Conservation (phyloP, 768 basidiomycete genomes). For the Trametes elegans region DNA sequence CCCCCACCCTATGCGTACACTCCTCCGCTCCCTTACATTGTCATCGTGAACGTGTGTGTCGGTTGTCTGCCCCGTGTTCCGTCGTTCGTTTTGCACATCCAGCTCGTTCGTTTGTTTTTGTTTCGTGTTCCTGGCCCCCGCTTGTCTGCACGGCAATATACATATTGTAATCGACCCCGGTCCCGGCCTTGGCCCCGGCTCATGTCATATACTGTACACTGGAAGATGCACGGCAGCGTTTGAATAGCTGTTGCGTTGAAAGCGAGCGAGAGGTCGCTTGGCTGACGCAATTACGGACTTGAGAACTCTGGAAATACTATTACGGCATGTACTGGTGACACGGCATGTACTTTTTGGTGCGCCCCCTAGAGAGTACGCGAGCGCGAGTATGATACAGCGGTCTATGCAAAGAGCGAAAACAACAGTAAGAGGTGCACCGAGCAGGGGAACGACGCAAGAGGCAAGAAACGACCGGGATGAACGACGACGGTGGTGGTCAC, state of each 20-base stretch:
- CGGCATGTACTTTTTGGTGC: slow-evolving; percentile 10
- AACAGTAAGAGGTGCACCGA: not conserved
- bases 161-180: slow-evolving; percentile 10
- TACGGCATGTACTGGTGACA: slow-evolving; percentile 6
- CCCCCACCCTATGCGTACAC: not conserved
- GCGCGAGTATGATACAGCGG: slow-evolving; percentile 15
- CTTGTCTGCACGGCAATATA: not conserved
- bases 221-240: not conserved
- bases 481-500: slow-evolving; percentile 35
- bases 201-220: not conserved
- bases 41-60: too few relatives aligned
- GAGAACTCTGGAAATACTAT: not conserved
- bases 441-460: too few relatives aligned
- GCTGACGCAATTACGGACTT: not conserved
- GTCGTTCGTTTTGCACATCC: slow-evolving; percentile 1
- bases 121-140: too few relatives aligned
- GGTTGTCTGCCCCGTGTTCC: not conserved
- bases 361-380: not conserved
- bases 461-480: not conserved
- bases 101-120: slow-evolving; percentile 3
- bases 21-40: not conserved
- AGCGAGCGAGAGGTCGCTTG: too few relatives aligned
- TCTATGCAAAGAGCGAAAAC: slow-evolving; percentile 8
- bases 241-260: too few relatives aligned
- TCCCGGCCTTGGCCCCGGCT: not conserved